phyloP scores from a whole-genome alignment of 2,329 filamentous ascomycete genomes.

The Exophiala phaeomuriformis region DNA sequence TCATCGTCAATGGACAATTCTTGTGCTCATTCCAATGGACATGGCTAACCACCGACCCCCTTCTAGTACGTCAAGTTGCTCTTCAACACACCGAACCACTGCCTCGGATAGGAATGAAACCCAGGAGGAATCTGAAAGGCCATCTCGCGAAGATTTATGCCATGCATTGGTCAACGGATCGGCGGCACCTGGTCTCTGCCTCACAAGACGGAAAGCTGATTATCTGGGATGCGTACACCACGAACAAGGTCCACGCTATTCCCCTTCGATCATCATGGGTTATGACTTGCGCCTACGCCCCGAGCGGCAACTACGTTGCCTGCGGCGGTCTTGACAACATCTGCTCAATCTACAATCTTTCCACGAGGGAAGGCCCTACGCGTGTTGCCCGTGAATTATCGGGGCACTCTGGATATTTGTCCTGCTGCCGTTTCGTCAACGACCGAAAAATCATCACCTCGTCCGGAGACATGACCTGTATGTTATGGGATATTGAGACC shows the following conservation, averaged over 20 bases:
- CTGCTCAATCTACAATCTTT: slow-evolving; percentile 98
- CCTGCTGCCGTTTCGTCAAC: slow-evolving; percentile 98
- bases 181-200: slow-evolving; percentile 91
- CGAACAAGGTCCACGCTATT: slow-evolving; percentile 98
- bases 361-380: slow-evolving; percentile 92
- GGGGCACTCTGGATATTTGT: slow-evolving; percentile 93
- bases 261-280: slow-evolving; percentile 97
- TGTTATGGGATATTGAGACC: slow-evolving; percentile 99
- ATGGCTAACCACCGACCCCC: slow-evolving; percentile 28
- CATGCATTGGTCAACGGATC: slow-evolving; percentile 99
- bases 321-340: slow-evolving; percentile 99
- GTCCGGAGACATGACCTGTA: slow-evolving; percentile 98
- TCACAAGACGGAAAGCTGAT: slow-evolving; percentile 99
- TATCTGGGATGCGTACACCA: slow-evolving; percentile 99
- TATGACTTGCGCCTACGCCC: slow-evolving; percentile 99
- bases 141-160: slow-evolving; percentile 99
- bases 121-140: slow-evolving; percentile 91
- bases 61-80: slow-evolving; percentile 79
- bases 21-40: not conserved
- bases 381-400: slow-evolving; percentile 92
- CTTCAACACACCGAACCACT: slow-evolving; percentile 87
- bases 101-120: slow-evolving; percentile 93
- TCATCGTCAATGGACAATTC: not conserved
- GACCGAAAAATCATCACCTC: slow-evolving; percentile 96
- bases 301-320: slow-evolving; percentile 95